Conservation (phyloP, 306 rosid species). For the Inga laurina region DNA sequence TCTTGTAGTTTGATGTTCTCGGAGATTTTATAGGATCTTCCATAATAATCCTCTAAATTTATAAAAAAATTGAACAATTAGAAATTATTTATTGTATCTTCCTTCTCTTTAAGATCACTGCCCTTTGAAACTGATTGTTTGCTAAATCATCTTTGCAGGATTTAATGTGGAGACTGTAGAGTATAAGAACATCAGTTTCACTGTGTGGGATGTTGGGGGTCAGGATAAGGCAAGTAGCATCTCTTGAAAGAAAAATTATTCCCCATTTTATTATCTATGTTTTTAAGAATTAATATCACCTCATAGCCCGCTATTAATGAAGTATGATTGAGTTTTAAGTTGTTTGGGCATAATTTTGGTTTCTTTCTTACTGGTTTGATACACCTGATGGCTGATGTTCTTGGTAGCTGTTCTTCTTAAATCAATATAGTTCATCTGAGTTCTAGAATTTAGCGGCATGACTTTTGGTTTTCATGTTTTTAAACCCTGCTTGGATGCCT, state of each 20-base stretch:
- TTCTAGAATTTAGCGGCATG: neutral
- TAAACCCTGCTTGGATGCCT: neutral
- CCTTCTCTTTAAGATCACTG: neutral
- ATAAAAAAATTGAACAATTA: neutral
- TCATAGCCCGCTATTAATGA: neutral
- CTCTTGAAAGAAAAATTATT: neutral
- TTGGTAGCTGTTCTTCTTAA: neutral
- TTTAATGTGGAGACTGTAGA: conserved; percentile 63
- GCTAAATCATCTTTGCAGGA: conserved; percentile 37
- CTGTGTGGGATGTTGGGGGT: conserved; percentile 68
- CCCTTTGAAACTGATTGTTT: neutral
- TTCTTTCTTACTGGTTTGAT: neutral
- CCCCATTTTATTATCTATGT: neutral
- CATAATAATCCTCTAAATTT: neutral
- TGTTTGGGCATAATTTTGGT: neutral
- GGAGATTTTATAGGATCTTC: neutral
- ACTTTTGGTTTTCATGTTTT: neutral
- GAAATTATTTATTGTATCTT: neutral
- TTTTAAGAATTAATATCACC: neutral
- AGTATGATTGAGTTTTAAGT: neutral
- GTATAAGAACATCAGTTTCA: conserved; percentile 60
- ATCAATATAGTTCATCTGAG: neutral
- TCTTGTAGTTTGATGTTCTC: neutral
- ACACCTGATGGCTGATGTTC: neutral
- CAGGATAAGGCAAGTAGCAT: conserved; percentile 49